Base-by-base conservation (phyloP, 768 basidiomycete species). In the Candolleomyces eurysporus region DNA sequence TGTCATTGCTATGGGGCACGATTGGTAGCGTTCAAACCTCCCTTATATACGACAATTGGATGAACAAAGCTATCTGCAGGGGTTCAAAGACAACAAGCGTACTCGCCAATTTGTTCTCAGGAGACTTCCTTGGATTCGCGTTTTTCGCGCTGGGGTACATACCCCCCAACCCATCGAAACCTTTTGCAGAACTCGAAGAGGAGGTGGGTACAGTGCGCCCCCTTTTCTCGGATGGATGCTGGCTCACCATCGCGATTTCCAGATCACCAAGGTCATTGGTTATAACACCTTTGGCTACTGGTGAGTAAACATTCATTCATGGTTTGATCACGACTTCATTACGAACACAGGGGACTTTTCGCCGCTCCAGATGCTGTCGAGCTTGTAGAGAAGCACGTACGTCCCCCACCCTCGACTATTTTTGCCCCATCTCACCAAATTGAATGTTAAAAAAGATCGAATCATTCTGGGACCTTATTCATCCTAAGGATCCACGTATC, bases 1-100 rank as follows among this genome's bases (percentile, higher is more conserved):
- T 55, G 73, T 70, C 13, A 73, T 82, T 56, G 75, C 70, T 1
- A 70, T 83, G 57, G 79, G 79, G 1, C 81, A 83, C 68, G 80
- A 79, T 63, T 79, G 78, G 77, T 76, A 59, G 57, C 26, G 26
- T 26, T 26, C 26, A 26, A 26, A 26, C 26, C 26, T 16, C 19
- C 6, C 19, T 58, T 54, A 54, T 48, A 16, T 49, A 22, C 4
- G 30, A 5, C 39, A 40, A 19, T 30, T 48, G 36, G 36, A 2
- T 36, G 8, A n/a, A 22, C 9, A 56, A 43, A 22, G 26, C n/a
- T 49, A 46, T 40, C 55, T 36, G 19, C 46, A 82, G 82, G 76
- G 81, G 81, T 11, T 70, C 74, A 1, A 66, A 63, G 17, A 64
- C 77, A 45, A 68, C 69, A 14, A 75, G 76, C 5, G 74, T 78